phyloP scores from a whole-genome alignment of 2,329 filamentous ascomycete species.

The Stenocarpella maydis region DNA sequence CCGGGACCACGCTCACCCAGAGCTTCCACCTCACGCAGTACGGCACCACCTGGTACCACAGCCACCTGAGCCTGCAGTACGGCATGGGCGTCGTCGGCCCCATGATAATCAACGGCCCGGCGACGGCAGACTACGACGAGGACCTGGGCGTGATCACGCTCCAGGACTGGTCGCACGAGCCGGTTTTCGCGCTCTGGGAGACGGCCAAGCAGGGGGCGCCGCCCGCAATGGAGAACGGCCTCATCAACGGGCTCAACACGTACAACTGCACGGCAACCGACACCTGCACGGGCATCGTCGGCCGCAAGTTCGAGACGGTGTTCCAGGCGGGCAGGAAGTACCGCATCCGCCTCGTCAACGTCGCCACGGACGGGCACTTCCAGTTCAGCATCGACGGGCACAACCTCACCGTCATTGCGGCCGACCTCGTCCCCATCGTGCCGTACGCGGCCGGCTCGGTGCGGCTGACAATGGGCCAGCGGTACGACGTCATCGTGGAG shows the following conservation, averaged over 20 bases:
- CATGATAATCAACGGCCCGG: slow-evolving; percentile 56
- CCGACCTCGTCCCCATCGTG: slow-evolving; percentile 65
- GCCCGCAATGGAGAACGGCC: slow-evolving; percentile 38
- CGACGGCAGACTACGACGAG: slow-evolving; percentile 55
- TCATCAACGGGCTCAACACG: slow-evolving; percentile 37
- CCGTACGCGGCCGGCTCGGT: slow-evolving; percentile 60
- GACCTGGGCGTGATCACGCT: slow-evolving; percentile 58
- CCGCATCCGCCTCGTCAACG: slow-evolving; percentile 58
- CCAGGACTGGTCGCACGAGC: slow-evolving; percentile 57
- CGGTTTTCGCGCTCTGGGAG: slow-evolving; percentile 38
- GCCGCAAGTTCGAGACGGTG: slow-evolving; percentile 41
- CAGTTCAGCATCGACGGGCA: slow-evolving; percentile 65
- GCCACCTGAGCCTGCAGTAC: slow-evolving; percentile 46
- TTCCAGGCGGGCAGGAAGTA: slow-evolving; percentile 51
- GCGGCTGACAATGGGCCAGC: slow-evolving; percentile 54
- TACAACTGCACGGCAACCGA: slow-evolving; percentile 32
- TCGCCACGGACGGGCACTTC: slow-evolving; percentile 52
- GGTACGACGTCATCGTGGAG: slow-evolving; percentile 37
- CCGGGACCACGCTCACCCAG: slow-evolving; percentile 45
- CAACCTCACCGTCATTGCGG: slow-evolving; percentile 62
- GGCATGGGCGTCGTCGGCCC: slow-evolving; percentile 56
- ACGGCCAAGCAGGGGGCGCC: slow-evolving; percentile 33
- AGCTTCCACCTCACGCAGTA: slow-evolving; percentile 46
- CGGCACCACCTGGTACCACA: slow-evolving; percentile 50
- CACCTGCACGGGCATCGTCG: slow-evolving; percentile 37